phyloP scores from a whole-genome alignment of 768 basidiomycete species.

The Leccinum arenicola region DNA sequence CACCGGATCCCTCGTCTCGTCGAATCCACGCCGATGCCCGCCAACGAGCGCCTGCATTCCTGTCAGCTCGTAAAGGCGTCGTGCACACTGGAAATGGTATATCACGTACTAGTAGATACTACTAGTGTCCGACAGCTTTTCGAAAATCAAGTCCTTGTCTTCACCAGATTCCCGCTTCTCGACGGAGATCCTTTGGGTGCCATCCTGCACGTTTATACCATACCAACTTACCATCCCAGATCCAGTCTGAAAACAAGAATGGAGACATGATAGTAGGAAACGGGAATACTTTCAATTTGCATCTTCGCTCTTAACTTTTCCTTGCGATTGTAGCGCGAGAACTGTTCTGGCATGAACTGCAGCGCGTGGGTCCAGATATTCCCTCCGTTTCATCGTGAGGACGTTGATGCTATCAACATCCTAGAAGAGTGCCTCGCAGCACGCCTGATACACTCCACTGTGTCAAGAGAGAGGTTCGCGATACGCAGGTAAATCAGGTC shows the following conservation, averaged over 20 bases:
- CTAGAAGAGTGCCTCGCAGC: conserved; percentile 66
- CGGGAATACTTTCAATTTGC: too few species aligned
- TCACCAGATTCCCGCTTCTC: too few species aligned
- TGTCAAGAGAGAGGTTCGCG: neutral
- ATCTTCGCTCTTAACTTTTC: too few species aligned
- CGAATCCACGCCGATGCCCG: conserved; percentile 62
- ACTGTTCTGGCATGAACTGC: too few species aligned
- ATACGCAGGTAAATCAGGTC: conserved; percentile 45
- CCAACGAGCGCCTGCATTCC: conserved; percentile 47
- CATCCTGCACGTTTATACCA: too few species aligned
- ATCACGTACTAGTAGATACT: neutral
- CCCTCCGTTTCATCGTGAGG: conserved; percentile 26
- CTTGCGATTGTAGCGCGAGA: too few species aligned
- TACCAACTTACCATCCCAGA: too few species aligned
- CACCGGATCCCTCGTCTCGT: conserved; percentile 59
- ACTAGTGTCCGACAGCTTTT: conserved; percentile 36
- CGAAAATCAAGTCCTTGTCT: too few species aligned
- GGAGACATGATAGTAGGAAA: too few species aligned
- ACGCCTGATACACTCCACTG: conserved; percentile 41
- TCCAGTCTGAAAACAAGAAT: too few species aligned
- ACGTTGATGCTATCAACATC: conserved; percentile 68
- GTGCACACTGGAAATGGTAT: conserved; percentile 25
- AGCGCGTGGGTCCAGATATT: too few species aligned
- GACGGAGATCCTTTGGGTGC: too few species aligned
- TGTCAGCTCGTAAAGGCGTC: conserved; percentile 65